Evolutionary conservation across 495 filamentous ascomycete species (phyloP).

Genomic region (Aspergillus ostianus): DNA sequence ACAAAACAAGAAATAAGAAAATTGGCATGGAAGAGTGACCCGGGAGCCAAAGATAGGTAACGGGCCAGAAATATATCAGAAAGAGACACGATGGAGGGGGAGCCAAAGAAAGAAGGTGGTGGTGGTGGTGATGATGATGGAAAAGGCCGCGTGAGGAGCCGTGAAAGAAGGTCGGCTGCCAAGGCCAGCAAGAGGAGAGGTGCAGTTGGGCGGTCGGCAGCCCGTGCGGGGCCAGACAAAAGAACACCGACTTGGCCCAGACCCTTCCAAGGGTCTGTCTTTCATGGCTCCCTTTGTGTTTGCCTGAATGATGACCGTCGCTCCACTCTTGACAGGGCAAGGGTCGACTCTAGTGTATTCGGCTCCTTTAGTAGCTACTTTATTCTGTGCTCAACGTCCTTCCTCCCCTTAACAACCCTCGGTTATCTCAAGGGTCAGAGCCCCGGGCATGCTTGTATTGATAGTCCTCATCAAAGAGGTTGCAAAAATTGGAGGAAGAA

Average conservation of each 20-base stretch:
- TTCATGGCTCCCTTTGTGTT: neutral
- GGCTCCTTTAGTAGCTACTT: too few species aligned
- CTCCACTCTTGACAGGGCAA: too few species aligned
- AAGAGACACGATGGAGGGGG: neutral
- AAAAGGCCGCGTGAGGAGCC: conserved; percentile 4
- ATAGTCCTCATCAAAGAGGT: neutral
- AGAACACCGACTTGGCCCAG: conserved; percentile 13
- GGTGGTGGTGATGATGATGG: conserved; percentile 2
- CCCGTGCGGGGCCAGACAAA: conserved; percentile 19
- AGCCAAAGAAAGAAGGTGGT: conserved; percentile 9
- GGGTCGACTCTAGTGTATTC: too few species aligned
- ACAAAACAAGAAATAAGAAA: neutral
- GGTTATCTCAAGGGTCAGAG: too few species aligned
- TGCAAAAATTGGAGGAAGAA: neutral
- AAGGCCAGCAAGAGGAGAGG: neutral
- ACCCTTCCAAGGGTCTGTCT: conserved; percentile 2
- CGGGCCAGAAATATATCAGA: neutral
- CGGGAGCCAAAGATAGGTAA: neutral
- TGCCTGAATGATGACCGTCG: too few species aligned
- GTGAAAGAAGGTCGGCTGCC: conserved; percentile 10
- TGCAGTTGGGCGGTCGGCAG: conserved; percentile 14
- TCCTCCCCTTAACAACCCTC: too few species aligned
- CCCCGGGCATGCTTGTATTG: too few species aligned
- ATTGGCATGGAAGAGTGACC: neutral
- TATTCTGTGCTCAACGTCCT: too few species aligned